Evolutionary conservation across 108 stramenopile genomes (phyloP), one percentile per base, ranked within the genome.

Genomic region (Cyclostephanos invisitatus): DNA sequence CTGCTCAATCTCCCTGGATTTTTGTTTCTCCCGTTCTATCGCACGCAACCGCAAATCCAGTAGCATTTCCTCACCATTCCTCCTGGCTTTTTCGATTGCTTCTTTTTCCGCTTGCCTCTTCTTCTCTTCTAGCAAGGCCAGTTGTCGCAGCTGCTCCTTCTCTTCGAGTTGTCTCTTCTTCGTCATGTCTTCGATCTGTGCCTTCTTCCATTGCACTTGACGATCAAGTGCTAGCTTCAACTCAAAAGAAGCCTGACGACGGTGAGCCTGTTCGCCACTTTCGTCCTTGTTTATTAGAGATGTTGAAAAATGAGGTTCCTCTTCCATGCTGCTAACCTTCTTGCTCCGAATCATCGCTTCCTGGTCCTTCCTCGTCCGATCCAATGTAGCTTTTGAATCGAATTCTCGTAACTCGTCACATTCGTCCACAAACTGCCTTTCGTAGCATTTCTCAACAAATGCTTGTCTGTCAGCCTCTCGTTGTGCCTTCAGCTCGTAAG

Each of bases 361-460:
- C 28, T 79, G 56, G 62, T 83, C 83, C 49, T 74, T 67, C 60
- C 61, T 28, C 25, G 83, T 54, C 29, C 78, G 69, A 54, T 82
- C 62, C 28, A 84, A 32, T 22, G 65, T 77, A 10, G 81, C 84
- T 44, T 80, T 79, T 8, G 83, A 82, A 53, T 89, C 82, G 15
- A 89, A 64, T 58, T 77, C 83, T 32, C 90, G 81, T 22, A 89
- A 71, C n/a, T 87, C 88, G 27, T 91, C 90, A 62, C 86, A 85
- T 27, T 82, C 55, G 51, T 86, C 89, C 0, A 81, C 72, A 88
- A 87, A 89, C 64, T 88, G 90, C 44, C 75, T 50, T 32, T 85
- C 68, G 73, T 85, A 87, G 57, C 85, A 86, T 36, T 84, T 59
- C 56, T 79, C 62, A 0, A 90, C 86, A 50, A 79, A 87, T 48